phyloP scores from a whole-genome alignment of 2,329 filamentous ascomycete genomes.

The Cercospora citrullina region DNA sequence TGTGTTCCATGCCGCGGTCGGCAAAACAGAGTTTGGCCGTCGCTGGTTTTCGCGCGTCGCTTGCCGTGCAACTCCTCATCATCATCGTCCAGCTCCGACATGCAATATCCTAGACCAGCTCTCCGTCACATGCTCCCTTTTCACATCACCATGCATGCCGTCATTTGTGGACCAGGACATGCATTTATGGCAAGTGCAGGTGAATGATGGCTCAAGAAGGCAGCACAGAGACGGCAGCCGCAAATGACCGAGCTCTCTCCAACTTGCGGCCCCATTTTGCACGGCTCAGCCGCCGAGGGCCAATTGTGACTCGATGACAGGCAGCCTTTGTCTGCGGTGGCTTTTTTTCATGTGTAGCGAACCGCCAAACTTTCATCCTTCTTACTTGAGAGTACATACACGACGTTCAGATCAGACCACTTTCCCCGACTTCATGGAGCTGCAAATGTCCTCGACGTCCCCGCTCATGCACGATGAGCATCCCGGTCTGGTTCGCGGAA shows the following conservation, averaged over 20 bases:
- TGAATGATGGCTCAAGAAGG: not conserved
- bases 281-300: not conserved
- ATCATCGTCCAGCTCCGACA: not conserved
- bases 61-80: not conserved
- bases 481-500: constrained; percentile 25
- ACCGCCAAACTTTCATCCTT: constrained; percentile 5
- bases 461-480: constrained; percentile 20
- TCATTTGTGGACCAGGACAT: not conserved
- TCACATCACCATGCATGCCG: not conserved
- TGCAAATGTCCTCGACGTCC: not conserved
- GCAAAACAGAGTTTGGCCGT: not conserved
- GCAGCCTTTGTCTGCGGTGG: not conserved
- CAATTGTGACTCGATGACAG: not conserved
- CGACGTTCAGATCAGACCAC: not conserved
- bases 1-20: not conserved
- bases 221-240: not conserved
- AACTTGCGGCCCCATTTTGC: not conserved
- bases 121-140: not conserved
- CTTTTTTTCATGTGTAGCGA: not conserved
- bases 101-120: not conserved
- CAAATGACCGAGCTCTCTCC: not conserved
- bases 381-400: not conserved
- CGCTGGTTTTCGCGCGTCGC: not conserved
- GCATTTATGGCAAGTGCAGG: not conserved
- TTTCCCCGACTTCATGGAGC: not conserved